phyloP scores from a whole-genome alignment of 768 basidiomycete species.

The Phlegmacium glaucopus region DNA sequence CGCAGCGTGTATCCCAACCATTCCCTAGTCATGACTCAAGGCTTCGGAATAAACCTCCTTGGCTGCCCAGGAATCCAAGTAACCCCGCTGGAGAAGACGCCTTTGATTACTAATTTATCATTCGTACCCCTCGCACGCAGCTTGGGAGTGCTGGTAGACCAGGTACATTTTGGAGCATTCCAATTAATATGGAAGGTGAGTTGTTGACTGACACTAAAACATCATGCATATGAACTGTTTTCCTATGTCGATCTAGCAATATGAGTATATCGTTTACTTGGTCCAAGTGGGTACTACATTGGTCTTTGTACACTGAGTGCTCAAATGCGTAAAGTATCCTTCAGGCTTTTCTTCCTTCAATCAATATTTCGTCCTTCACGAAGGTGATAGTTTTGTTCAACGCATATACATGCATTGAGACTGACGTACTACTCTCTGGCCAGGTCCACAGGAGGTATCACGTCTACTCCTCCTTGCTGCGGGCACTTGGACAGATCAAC shows the following conservation, averaged over 20 bases:
- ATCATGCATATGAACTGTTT: not conserved
- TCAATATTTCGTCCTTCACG: constrained; percentile 54
- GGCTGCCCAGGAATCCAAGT: constrained; percentile 46
- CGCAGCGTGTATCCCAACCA: constrained; percentile 59
- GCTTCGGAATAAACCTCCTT: constrained; percentile 44
- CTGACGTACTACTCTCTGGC: not conserved
- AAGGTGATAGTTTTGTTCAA: constrained; percentile 34
- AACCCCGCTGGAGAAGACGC: constrained; percentile 43
- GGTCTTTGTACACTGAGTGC: not conserved
- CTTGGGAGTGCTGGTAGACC: constrained; percentile 46
- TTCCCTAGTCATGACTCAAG: constrained; percentile 52
- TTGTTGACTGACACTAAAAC: not conserved
- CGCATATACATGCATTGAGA: not conserved
- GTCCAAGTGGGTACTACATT: constrained; percentile 38
- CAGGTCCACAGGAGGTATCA: constrained; percentile 44
- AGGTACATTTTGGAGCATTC: constrained; percentile 53
- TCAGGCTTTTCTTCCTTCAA: constrained; percentile 21
- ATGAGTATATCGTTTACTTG: constrained; percentile 53
- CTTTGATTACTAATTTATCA: constrained; percentile 44
- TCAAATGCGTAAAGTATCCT: constrained; percentile 24
- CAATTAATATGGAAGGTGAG: constrained; percentile 57
- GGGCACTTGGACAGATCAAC: constrained; percentile 48
- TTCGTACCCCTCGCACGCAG: constrained; percentile 49
- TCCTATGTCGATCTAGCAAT: constrained; percentile 33
- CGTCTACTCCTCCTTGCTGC: constrained; percentile 50